phyloP scores from a whole-genome alignment of 192 early-diverging fungal genomes.

The Podila epicladia region DNA sequence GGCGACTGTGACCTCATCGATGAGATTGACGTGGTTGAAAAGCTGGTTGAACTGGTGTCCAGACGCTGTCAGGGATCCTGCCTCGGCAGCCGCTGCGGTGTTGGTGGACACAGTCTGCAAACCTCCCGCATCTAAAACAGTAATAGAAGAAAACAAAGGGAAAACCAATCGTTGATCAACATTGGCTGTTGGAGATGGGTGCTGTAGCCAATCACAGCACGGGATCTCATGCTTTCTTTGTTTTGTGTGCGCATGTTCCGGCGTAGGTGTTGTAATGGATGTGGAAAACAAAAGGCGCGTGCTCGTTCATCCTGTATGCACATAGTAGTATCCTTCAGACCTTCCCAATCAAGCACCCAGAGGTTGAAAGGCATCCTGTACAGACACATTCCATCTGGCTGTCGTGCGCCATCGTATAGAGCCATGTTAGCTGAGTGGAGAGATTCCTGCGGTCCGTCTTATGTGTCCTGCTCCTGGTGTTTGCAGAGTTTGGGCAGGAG shows the following conservation, averaged over 20 bases:
- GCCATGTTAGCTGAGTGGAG: no score
- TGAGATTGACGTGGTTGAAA: constrained; percentile 92
- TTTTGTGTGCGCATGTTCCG: no score
- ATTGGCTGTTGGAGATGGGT: neutral
- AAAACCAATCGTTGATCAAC: neutral
- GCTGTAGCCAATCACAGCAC: neutral
- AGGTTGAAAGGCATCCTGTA: no score
- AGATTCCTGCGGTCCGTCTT: neutral
- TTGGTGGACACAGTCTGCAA: constrained; percentile 64
- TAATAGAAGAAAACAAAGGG: neutral
- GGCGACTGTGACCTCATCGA: constrained; percentile 71
- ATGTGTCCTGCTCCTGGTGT: neutral
- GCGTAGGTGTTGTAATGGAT: no score
- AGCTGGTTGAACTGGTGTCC: constrained; percentile 87
- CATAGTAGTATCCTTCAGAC: no score
- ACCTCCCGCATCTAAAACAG: constrained; percentile 6
- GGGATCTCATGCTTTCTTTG: no score
- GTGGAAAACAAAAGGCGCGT: no score
- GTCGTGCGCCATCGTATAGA: no score
- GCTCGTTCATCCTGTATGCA: no score
- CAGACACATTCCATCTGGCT: no score
- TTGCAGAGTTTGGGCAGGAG: neutral
- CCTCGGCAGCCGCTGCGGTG: constrained; percentile 69
- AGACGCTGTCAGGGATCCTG: constrained; percentile 49
- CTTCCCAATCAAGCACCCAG: no score